Evolutionary conservation across 1,139 yeast genomes (phyloP).

Genomic region (Kazachstania sp.): DNA sequence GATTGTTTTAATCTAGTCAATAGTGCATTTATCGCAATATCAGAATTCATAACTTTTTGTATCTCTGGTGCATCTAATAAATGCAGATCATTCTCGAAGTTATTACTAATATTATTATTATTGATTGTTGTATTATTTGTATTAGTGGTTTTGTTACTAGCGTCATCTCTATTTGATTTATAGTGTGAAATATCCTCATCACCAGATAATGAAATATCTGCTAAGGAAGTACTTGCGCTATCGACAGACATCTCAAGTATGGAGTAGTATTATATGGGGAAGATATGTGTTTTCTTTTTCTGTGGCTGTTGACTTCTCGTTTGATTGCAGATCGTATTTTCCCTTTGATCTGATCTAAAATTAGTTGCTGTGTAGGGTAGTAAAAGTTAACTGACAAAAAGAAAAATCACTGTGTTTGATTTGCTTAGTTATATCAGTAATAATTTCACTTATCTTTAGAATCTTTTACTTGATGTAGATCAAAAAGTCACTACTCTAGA

Average conservation of each 20-base stretch:
- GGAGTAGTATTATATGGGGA: too few species aligned
- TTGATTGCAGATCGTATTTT: too few species aligned
- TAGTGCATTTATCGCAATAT: conserved; percentile 56
- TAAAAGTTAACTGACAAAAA: too few species aligned
- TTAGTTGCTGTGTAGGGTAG: too few species aligned
- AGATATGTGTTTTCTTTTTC: too few species aligned
- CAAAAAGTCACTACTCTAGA: too few species aligned
- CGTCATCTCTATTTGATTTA: background rate
- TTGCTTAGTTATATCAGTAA: too few species aligned
- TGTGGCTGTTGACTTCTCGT: too few species aligned
- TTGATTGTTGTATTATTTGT: background rate
- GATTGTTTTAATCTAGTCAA: conserved; percentile 70
- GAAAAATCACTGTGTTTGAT: too few species aligned
- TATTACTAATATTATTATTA: background rate
- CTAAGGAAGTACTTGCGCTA: background rate
- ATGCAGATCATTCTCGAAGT: background rate
- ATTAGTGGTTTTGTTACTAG: background rate
- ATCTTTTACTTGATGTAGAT: too few species aligned
- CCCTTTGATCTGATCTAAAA: too few species aligned
- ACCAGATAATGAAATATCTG: background rate
- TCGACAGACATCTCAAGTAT: background rate
- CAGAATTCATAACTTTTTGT: conserved; percentile 45
- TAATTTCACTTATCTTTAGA: too few species aligned
- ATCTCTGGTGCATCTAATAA: conserved; percentile 43
- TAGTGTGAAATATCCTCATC: background rate